Evolutionary conservation across 2,329 filamentous ascomycete genomes (phyloP), one percentile per base, ranked within the genome.

Genomic region (Pseudocercospora pini-densiflorae): DNA sequence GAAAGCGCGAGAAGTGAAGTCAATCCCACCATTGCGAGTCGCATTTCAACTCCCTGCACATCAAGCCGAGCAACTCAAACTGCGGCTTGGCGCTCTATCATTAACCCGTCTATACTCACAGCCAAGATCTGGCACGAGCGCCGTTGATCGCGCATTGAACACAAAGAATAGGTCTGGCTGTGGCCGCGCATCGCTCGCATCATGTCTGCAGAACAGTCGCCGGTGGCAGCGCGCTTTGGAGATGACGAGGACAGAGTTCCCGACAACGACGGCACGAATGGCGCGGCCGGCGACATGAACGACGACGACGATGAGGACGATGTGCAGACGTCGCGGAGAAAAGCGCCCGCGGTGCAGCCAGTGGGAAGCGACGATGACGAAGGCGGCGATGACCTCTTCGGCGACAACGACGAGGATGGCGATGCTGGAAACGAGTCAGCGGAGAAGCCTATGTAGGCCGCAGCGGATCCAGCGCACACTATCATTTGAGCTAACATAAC

Each of bases 331-430:
- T 63, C 66, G 59, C 64, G 68, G 59, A 62, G 66, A 57, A 71
- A 70, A 36, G 63, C 64, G 6, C 64, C 61, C 1, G 64, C 62
- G 47, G 67, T 65, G 5, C 68, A 68, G 21, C 75, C 74, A 9
- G 72, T 67, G 16, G 76, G 74, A 14, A 70, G 72, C 6, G 67
- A 64, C 29, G 73, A 79, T 21, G 77, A 77, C 2, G 71, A 68
- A 8, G 79, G 77, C 27, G 80, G 77, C 23, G 81, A 82, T 59
- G 82, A 84, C 67, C 73, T 84, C 10, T 83, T 84, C 67, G 83
- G 81, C 55, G 82, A 82, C 60, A 81, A 77, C 10, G 78, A 77
- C 21, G 79, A 80, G 14, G 77, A 77, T 1, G 70, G 72, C 5
- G 63, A 72, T 21, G 59, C 62, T 58, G 72, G 69, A 49, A 67